Percentiles rank a stretch among this genome's conserved stretches.
These are phyloP conservation scores for Fraxinus velutina DNA, from an alignment of 305 asterid genomes.

Conservation along the genomic window DNA sequence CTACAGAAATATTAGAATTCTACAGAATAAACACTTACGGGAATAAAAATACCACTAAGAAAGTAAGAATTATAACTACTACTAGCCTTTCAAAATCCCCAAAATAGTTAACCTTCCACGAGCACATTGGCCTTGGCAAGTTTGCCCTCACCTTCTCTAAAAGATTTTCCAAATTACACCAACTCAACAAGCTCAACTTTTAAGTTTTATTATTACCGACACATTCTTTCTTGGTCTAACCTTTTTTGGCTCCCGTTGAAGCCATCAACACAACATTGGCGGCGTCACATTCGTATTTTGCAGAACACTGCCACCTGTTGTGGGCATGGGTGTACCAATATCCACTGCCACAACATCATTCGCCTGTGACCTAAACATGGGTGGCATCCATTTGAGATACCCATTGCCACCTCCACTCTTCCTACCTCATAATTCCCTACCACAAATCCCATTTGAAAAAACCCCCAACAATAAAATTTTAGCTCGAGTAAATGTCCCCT, in stretches of 20 bases:
- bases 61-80: neutral
- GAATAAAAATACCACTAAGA: neutral
- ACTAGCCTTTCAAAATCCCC: neutral
- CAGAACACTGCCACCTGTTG: neutral
- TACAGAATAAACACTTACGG: neutral
- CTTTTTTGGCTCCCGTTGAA: constrained; percentile 34
- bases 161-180: neutral
- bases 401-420: constrained; percentile 22
- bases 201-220: constrained; percentile 11
- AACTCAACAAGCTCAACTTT: neutral
- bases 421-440: constrained; percentile 28
- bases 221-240: constrained; percentile 40
- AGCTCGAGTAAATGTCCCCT: constrained; percentile 66
- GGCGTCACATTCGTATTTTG: neutral
- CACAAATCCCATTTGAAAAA: constrained; percentile 77
- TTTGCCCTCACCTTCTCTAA: neutral
- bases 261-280: neutral
- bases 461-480: constrained; percentile 66
- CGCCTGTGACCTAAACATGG: constrained; percentile 39
- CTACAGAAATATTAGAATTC: neutral
- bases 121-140: neutral
- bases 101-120: neutral
- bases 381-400: constrained; percentile 77
- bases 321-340: neutral
- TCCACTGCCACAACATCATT: neutral